A percentile compares a stretch with the other conserved stretches of the same genome.
phyloP scores from a whole-genome alignment of 306 rosid genomes.

The Acacia confusa region DNA sequence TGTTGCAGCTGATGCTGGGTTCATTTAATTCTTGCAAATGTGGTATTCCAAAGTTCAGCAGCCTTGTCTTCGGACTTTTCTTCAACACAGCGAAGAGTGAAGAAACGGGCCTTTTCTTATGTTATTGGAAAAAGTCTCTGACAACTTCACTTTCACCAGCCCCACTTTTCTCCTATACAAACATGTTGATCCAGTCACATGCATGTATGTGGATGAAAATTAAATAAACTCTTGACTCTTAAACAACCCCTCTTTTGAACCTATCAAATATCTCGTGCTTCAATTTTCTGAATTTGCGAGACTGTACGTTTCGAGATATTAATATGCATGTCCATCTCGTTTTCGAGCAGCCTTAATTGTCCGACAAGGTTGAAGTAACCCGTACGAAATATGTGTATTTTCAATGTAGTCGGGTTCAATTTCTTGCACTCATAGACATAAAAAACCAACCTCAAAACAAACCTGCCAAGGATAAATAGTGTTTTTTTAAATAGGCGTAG shows the following conservation, averaged over 20 bases:
- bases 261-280: not conserved
- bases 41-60: conserved; percentile 1
- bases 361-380: conserved; percentile 42
- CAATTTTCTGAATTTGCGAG: not conserved
- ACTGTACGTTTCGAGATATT: not conserved
- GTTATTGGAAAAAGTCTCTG: not conserved
- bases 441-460: conserved; percentile 21
- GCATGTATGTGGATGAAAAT: conserved; percentile 5
- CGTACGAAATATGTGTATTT: conserved; percentile 20
- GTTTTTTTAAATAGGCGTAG: conserved; percentile 13
- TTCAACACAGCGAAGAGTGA: not conserved
- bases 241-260: not conserved
- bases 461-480: conserved; percentile 5
- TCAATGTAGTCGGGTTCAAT: conserved; percentile 22
- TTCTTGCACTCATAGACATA: conserved; percentile 27
- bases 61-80: not conserved
- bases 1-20: conserved; percentile 29
- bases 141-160: not conserved
- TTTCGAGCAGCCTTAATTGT: conserved; percentile 1
- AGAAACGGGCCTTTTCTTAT: not conserved
- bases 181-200: not conserved
- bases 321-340: not conserved
- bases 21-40: conserved; percentile 28
- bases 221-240: not conserved
- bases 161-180: not conserved